A percentile compares a stretch with the other conserved stretches of the same genome.
Evolutionary conservation across 2,329 filamentous ascomycete species (phyloP).

Genomic region (Huntiella omanensis): DNA sequence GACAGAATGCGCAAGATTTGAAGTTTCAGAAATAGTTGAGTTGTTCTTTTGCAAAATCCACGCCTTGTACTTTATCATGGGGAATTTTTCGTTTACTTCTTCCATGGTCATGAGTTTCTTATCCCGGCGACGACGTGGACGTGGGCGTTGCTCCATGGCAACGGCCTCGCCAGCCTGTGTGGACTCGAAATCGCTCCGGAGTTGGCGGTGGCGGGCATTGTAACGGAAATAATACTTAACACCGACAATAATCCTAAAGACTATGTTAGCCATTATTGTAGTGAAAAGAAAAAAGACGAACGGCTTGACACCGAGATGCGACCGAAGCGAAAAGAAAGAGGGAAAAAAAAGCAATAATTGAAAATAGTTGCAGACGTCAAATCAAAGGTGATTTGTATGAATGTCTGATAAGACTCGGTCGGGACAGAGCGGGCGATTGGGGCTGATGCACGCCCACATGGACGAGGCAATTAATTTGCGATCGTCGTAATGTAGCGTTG

Average conservation of each 20-base stretch:
- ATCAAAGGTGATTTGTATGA: too few relatives aligned
- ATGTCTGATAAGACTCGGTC: background rate
- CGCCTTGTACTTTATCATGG: conserved; percentile 86
- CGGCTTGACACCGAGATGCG: too few relatives aligned
- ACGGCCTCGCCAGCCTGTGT: conserved; percentile 76
- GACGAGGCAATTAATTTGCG: too few relatives aligned
- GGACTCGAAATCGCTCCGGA: conserved; percentile 34
- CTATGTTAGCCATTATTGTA: conserved; percentile 1
- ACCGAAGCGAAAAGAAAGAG: too few relatives aligned
- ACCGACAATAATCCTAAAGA: conserved; percentile 85
- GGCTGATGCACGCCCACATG: too few relatives aligned
- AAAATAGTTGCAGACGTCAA: too few relatives aligned
- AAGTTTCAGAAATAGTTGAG: conserved; percentile 11
- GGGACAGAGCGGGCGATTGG: background rate
- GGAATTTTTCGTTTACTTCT: conserved; percentile 94
- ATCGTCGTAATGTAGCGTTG: too few relatives aligned
- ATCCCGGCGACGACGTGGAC: conserved; percentile 69
- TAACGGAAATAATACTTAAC: conserved; percentile 99
- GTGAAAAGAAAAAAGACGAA: background rate
- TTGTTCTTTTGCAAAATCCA: conserved; percentile 47
- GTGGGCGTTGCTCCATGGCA: conserved; percentile 65
- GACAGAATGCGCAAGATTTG: background rate
- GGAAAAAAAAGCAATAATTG: too few relatives aligned
- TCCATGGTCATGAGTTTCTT: conserved; percentile 99
- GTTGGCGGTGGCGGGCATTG: conserved; percentile 75